Base-by-base conservation (phyloP, 306 rosid species). In the Lathyrus oleraceus region DNA sequence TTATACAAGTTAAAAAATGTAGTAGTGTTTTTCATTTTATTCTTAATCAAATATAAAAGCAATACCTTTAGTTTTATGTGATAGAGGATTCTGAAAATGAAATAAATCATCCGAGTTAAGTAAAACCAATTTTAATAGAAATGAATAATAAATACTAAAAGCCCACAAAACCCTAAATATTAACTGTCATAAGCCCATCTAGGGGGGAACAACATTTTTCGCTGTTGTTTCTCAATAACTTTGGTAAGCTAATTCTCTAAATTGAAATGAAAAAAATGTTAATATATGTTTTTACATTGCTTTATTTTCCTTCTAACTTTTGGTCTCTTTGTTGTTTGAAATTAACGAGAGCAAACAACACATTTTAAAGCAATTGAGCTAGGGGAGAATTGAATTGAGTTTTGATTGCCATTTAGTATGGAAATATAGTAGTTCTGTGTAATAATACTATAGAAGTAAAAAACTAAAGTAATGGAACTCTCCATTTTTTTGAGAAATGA, bases 11-110 rank as follows among this genome's bases (percentile, higher is more conserved):
- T n/a, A 35, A 60, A 21, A 57, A 16, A 60, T 15, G 44, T 17
- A n/a, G 44, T 35, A 32, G 44, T 11, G 23, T 60, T 62, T 38
- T 69, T 61, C 42, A 45, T 58, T 53, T 67, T 57, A 58, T 75
- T 74, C 66, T 58, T 45, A 15, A 28, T 43, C 32, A 20, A 57
- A 44, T 65, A 30, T 58, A 64, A 23, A 62, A 38, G 54, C 43
- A 30, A 35, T 35, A 16, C 45, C 45, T 35, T 32, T 60, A 15
- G 23, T 32, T 60, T 58, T 60, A 36, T 60, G 44, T 10, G 38
- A 35, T 60, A 15, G 20, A 38, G 4, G 11, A 30, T 25, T 6
- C 63, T 15, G 47, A 44, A 28, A 20, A 32, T 19, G 39, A 61
- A 17, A 13, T 3, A 60, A 59, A 58, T 59, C 51, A 25, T 30